phyloP scores from a whole-genome alignment of 306 rosid species.

The barrel medic (Medicago truncatula) region MtrunA17r5.0-ANR NC_053046.1:10537501-10538000 shows the following conservation, averaged over 20 bases:
- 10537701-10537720: slow-evolving; percentile 75
- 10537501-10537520: slow-evolving; percentile 48
- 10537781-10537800: not conserved
- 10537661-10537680: slow-evolving; percentile 68
- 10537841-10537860: not conserved
- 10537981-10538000: no score
- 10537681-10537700: slow-evolving; percentile 58
- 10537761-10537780: slow-evolving; percentile 7
- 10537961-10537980: not conserved
- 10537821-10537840: not conserved
- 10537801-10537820: not conserved
- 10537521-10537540: slow-evolving; percentile 57
- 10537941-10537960: not conserved
- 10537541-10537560: slow-evolving; percentile 54
- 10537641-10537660: slow-evolving; percentile 53
- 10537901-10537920: not conserved
- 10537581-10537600: slow-evolving; percentile 64
- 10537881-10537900: not conserved
- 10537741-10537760: slow-evolving; percentile 15
- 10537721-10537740: slow-evolving; percentile 11
- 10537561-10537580: slow-evolving; percentile 51
- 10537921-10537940: not conserved
- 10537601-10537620: slow-evolving; percentile 49
- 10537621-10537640: slow-evolving; percentile 57
- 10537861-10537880: not conserved